Conservation (phyloP, 345 rosid genomes). For the Salix purpurea region DNA sequence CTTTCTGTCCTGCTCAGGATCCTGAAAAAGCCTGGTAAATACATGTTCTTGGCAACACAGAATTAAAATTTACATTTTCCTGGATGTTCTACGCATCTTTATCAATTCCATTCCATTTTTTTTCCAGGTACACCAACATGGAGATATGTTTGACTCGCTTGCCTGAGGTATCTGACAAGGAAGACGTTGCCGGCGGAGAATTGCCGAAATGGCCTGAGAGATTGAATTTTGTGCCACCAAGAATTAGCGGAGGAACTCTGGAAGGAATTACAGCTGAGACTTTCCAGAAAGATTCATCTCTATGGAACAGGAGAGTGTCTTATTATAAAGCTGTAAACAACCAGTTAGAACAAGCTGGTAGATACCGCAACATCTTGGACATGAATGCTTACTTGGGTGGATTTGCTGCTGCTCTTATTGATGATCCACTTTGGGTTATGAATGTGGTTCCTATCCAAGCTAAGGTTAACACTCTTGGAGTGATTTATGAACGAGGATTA, state of each 20-base stretch:
- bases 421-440: slow-evolving; percentile 46
- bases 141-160: slow-evolving; percentile 42
- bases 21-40: slow-evolving; percentile 41
- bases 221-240: slow-evolving; percentile 38
- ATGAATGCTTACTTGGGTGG: slow-evolving; percentile 51
- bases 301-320: slow-evolving; percentile 40
- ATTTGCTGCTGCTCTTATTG: slow-evolving; percentile 41
- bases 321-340: slow-evolving; percentile 41
- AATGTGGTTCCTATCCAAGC: slow-evolving; percentile 46
- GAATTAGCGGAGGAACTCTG: slow-evolving; percentile 39
- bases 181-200: slow-evolving; percentile 37
- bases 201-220: slow-evolving; percentile 41
- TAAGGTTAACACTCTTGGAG: slow-evolving; percentile 39
- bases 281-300: slow-evolving; percentile 22
- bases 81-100: too few species aligned
- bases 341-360: slow-evolving; percentile 35
- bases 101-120: background rate
- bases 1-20: slow-evolving; percentile 29
- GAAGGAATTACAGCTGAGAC: slow-evolving; percentile 35
- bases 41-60: background rate
- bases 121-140: slow-evolving; percentile 43
- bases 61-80: background rate
- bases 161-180: slow-evolving; percentile 26
- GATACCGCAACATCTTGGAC: slow-evolving; percentile 47
- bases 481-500: slow-evolving; percentile 44